These are phyloP conservation scores for Ogataea chonburiensis DNA, from an alignment of 805 yeast genomes.

Conservation along the genomic window DNA sequence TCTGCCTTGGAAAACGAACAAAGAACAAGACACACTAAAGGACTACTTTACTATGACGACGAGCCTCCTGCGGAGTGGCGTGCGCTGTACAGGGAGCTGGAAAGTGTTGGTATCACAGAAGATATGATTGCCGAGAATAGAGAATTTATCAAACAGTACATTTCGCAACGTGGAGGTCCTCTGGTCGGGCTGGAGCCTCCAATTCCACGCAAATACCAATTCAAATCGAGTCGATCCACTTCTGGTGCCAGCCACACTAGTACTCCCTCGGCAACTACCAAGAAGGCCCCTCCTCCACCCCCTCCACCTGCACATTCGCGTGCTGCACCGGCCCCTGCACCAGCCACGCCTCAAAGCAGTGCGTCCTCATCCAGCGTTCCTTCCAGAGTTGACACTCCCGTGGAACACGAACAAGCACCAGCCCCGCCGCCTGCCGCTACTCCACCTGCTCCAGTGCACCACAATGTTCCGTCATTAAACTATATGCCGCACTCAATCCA, in stretches of 20 bases:
- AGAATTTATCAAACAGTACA: slow-evolving; percentile 77
- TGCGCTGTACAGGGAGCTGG: slow-evolving; percentile 67
- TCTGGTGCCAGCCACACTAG: slow-evolving; percentile 3
- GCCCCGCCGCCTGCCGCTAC: slow-evolving; percentile 1
- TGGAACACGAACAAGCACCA: not conserved
- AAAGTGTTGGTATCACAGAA: slow-evolving; percentile 75
- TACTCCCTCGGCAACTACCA: slow-evolving; percentile 15
- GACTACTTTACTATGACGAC: slow-evolving; percentile 69
- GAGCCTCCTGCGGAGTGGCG: slow-evolving; percentile 87
- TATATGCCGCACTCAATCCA: slow-evolving; percentile 16
- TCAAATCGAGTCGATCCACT: slow-evolving; percentile 11
- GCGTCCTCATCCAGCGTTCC: slow-evolving; percentile 4
- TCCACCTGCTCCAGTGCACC: slow-evolving; percentile 26
- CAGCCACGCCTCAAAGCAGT: slow-evolving; percentile 13
- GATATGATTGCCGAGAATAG: slow-evolving; percentile 88
- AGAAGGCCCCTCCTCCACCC: slow-evolving; percentile 41
- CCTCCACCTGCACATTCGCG: slow-evolving; percentile 27
- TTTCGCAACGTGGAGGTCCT: slow-evolving; percentile 72
- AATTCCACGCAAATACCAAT: slow-evolving; percentile 60
- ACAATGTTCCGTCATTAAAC: slow-evolving; percentile 23
- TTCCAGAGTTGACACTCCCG: slow-evolving; percentile 9
- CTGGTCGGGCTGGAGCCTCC: slow-evolving; percentile 85
- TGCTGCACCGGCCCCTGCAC: slow-evolving; percentile 28
- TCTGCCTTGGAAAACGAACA: slow-evolving; percentile 41
- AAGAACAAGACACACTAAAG: slow-evolving; percentile 54